A percentile compares a stretch with the other conserved stretches of the same genome.
phyloP scores from a whole-genome alignment of 108 stramenopile genomes.

The Cyclotella sp. region DNA sequence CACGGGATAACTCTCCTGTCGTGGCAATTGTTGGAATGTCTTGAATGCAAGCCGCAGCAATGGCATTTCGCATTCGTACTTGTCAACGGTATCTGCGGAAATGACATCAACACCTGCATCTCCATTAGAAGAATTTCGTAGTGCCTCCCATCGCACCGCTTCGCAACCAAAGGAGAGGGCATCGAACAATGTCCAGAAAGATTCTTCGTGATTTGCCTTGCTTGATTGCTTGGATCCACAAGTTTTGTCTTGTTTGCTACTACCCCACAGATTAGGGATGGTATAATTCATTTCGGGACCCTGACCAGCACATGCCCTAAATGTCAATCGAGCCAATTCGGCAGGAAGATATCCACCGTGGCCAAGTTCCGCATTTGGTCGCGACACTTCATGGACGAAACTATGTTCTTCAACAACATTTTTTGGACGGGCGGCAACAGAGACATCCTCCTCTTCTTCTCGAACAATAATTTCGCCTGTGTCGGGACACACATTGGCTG shows the following conservation, averaged over 20 bases:
- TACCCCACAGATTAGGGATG: background rate
- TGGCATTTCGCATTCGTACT: conserved; percentile 45
- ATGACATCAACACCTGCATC: conserved; percentile 1
- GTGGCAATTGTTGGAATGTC: conserved; percentile 40
- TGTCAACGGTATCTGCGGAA: conserved; percentile 10
- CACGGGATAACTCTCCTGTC: conserved; percentile 17
- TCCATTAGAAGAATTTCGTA: conserved; percentile 21
- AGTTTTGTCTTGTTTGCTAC: background rate
- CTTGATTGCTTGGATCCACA: background rate
- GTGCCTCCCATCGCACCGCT: conserved; percentile 63
- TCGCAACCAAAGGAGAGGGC: conserved; percentile 82
- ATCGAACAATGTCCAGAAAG: conserved; percentile 75
- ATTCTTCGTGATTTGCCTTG: conserved; percentile 3
- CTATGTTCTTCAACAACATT: conserved; percentile 65
- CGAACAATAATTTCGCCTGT: conserved; percentile 28
- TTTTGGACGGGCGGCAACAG: conserved; percentile 48
- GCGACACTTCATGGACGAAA: conserved; percentile 64
- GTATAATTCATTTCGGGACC: conserved; percentile 28
- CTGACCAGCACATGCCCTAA: conserved; percentile 53
- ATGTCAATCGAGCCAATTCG: conserved; percentile 66
- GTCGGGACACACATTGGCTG: conserved; percentile 40
- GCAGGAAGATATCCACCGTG: conserved; percentile 83
- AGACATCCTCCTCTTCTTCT: conserved; percentile 30
- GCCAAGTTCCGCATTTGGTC: conserved; percentile 65
- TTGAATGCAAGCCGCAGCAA: conserved; percentile 50